Evolutionary conservation across 1,139 yeast species (phyloP).

Genomic region (Sugiyamaella pinicola): DNA sequence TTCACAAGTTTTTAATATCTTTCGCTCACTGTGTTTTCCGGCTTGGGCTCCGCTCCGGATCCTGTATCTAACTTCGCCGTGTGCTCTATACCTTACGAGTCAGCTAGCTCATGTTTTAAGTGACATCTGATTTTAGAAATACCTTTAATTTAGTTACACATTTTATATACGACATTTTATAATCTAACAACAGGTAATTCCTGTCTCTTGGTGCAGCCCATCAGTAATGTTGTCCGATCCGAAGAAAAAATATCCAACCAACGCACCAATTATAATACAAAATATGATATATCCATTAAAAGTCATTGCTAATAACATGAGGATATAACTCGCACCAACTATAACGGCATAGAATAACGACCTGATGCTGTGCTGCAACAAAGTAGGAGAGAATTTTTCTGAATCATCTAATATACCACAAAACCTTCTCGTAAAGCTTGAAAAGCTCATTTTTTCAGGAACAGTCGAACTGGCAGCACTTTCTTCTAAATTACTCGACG

Average conservation of each 20-base stretch:
- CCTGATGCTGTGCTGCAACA: constrained; percentile 54
- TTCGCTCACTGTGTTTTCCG: no score
- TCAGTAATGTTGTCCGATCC: constrained; percentile 35
- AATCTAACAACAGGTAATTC: constrained; percentile 26
- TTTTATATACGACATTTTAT: neutral
- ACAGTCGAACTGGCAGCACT: neutral
- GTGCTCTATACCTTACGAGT: no score
- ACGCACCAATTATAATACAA: constrained; percentile 63
- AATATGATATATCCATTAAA: constrained; percentile 70
- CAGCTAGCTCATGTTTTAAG: no score
- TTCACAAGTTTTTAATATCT: neutral
- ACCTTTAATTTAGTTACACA: neutral
- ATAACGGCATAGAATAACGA: constrained; percentile 55
- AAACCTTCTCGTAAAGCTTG: neutral
- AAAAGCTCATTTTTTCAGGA: neutral
- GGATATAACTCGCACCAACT: constrained; percentile 63
- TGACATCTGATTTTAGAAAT: no score
- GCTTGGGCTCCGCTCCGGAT: no score
- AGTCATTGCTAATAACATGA: constrained; percentile 74
- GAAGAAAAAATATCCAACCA: constrained; percentile 54
- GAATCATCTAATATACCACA: constrained; percentile 1
- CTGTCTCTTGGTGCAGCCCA: constrained; percentile 26
- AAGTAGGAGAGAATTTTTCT: constrained; percentile 40
- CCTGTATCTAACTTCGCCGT: no score
- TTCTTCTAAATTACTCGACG: neutral